Evolutionary conservation across 2,329 filamentous ascomycete genomes (phyloP).

Genomic region (Capronia americana): DNA sequence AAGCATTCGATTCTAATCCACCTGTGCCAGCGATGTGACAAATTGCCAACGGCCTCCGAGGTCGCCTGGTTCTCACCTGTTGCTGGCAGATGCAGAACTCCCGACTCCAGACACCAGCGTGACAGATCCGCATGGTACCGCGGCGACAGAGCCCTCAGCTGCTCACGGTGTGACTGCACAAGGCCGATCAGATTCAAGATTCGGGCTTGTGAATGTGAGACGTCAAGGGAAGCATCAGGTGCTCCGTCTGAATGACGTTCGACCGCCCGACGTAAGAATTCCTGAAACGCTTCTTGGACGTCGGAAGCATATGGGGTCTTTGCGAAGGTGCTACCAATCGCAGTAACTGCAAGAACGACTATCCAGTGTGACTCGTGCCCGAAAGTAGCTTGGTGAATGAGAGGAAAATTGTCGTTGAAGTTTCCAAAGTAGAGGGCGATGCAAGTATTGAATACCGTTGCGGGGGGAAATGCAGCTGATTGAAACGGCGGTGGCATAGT

Average conservation of each 20-base stretch:
- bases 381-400: slow-evolving; percentile 49
- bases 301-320: slow-evolving; percentile 41
- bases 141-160: slow-evolving; percentile 27
- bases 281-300: slow-evolving; percentile 48
- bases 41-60: slow-evolving; percentile 1
- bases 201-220: slow-evolving; percentile 31
- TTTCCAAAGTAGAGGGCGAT: slow-evolving; percentile 48
- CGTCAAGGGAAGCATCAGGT: slow-evolving; percentile 25
- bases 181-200: slow-evolving; percentile 35
- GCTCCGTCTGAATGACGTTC: slow-evolving; percentile 21
- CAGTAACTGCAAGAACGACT: slow-evolving; percentile 48
- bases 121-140: slow-evolving; percentile 37
- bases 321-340: slow-evolving; percentile 50
- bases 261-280: slow-evolving; percentile 51
- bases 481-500: slow-evolving; percentile 45
- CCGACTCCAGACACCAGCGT: slow-evolving; percentile 36
- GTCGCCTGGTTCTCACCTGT: background rate
- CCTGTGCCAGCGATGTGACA: slow-evolving; percentile 43
- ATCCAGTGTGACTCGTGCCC: slow-evolving; percentile 50
- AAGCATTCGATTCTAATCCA: slow-evolving; percentile 50
- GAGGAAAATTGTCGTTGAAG: slow-evolving; percentile 51
- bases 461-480: slow-evolving; percentile 42
- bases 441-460: slow-evolving; percentile 42
- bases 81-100: slow-evolving; percentile 31
- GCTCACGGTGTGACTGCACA: slow-evolving; percentile 32